These are phyloP conservation scores for Malus sieversii DNA, from an alignment of 306 rosid genomes.

Conservation along the genomic window DNA sequence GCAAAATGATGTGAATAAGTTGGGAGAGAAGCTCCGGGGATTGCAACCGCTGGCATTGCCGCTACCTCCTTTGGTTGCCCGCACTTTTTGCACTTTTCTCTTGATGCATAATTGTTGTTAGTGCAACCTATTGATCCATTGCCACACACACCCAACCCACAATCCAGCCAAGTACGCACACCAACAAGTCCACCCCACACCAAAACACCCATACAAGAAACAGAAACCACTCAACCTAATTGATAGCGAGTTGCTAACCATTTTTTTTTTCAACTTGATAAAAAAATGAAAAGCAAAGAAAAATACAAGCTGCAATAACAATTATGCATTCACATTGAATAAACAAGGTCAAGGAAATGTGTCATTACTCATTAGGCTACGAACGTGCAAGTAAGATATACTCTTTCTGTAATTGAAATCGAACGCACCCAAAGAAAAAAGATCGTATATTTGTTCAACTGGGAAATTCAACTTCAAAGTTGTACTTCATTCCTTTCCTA, in stretches of 20 bases:
- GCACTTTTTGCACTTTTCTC: conserved; percentile 98
- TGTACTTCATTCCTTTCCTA: neutral
- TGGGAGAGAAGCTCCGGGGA: conserved; percentile 78
- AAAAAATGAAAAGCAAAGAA: conserved; percentile 6
- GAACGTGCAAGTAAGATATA: neutral
- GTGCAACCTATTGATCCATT: conserved; percentile 98
- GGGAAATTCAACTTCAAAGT: neutral
- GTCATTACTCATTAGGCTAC: neutral
- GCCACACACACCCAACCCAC: conserved; percentile 71
- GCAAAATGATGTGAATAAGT: conserved; percentile 57
- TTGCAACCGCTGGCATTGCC: conserved; percentile 81
- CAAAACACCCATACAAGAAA: conserved; percentile 75
- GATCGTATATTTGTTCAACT: neutral
- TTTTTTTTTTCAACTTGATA: conserved; percentile 28
- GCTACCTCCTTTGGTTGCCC: conserved; percentile 94
- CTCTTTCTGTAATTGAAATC: neutral
- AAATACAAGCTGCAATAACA: conserved; percentile 1
- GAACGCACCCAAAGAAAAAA: neutral
- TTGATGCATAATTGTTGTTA: conserved; percentile 99
- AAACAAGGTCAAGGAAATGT: neutral
- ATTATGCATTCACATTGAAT: neutral
- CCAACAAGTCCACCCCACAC: conserved; percentile 80
- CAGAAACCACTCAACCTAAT: conserved; percentile 81
- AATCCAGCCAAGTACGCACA: conserved; percentile 77
- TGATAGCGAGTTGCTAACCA: conserved; percentile 32